Conservation (phyloP, 192 early-diverging fungal genomes). For the Helicostylum pulchrum region DNA sequence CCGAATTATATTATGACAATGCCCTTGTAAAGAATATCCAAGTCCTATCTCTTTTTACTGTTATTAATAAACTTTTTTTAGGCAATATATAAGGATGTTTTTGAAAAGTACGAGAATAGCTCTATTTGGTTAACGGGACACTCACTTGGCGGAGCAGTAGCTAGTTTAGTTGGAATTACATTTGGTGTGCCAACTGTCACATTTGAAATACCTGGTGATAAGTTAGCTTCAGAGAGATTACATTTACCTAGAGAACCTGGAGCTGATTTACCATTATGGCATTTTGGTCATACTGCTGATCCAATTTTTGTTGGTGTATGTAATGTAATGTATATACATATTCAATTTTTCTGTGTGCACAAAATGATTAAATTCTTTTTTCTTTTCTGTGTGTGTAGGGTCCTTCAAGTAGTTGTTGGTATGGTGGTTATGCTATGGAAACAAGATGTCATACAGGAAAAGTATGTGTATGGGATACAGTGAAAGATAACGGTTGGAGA, state of each 20-base stretch:
- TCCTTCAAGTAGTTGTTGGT: conserved; percentile 58
- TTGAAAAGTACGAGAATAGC: conserved; percentile 61
- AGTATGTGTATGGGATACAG: conserved; percentile 64
- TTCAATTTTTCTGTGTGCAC: no score
- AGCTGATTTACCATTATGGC: conserved; percentile 70
- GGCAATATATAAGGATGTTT: conserved; percentile 67
- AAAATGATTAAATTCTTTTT: no score
- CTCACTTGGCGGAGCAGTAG: conserved; percentile 71
- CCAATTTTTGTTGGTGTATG: conserved; percentile 90
- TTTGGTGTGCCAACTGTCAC: conserved; percentile 82
- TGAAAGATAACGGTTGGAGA: conserved; percentile 59
- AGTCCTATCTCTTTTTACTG: neutral
- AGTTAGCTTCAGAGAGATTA: conserved; percentile 69
- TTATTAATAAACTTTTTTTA: no score
- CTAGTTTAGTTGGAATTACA: conserved; percentile 76
- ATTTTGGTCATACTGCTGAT: conserved; percentile 89
- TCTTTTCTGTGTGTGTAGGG: no score
- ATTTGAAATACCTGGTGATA: conserved; percentile 83
- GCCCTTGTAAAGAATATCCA: conserved; percentile 38
- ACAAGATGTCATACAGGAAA: conserved; percentile 82
- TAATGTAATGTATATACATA: conserved; percentile 25
- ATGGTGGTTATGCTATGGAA: conserved; percentile 77
- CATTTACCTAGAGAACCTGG: conserved; percentile 63
- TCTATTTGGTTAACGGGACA: conserved; percentile 84
- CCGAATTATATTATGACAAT: conserved; percentile 54